Conservation (phyloP, 148 eudicot genomes). For the Cornus florida region DNA sequence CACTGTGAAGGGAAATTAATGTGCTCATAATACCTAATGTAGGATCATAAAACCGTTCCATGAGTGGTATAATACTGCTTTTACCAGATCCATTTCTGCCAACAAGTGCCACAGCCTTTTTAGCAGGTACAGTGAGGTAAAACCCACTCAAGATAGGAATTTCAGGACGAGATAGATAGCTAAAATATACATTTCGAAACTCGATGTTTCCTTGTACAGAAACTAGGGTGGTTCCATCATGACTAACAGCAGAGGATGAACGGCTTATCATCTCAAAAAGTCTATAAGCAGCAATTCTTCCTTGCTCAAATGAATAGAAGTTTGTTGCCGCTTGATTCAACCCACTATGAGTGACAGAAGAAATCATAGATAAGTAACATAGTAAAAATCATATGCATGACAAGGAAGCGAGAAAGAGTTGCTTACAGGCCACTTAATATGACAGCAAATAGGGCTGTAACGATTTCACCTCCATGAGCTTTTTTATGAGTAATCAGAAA, state of each 20-base stretch:
- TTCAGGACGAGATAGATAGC: slow-evolving; percentile 95
- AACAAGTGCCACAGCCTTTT: slow-evolving; percentile 96
- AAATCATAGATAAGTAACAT: neutral
- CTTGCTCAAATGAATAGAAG: slow-evolving; percentile 98
- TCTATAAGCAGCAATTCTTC: slow-evolving; percentile 97
- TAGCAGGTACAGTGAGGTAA: slow-evolving; percentile 91
- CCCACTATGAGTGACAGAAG: slow-evolving; percentile 53
- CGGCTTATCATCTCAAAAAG: slow-evolving; percentile 99
- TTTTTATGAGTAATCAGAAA: slow-evolving; percentile 67
- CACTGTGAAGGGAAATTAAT: slow-evolving; percentile 1
- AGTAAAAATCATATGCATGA: neutral
- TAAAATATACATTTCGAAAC: slow-evolving; percentile 96
- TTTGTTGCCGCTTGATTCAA: slow-evolving; percentile 98
- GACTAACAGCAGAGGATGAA: slow-evolving; percentile 68
- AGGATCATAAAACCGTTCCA: slow-evolving; percentile 99
- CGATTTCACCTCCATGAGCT: slow-evolving; percentile 93
- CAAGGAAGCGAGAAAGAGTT: slow-evolving; percentile 14
- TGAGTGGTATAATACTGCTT: slow-evolving; percentile 96
- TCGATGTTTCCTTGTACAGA: slow-evolving; percentile 93
- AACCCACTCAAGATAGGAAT: slow-evolving; percentile 98
- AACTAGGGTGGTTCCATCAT: slow-evolving; percentile 67
- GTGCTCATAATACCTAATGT: slow-evolving; percentile 67
- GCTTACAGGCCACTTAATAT: slow-evolving; percentile 97
- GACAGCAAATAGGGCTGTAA: slow-evolving; percentile 88
- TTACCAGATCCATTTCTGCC: slow-evolving; percentile 98